Conservation (phyloP, 345 rosid species). For the Camelina laxa region DNA sequence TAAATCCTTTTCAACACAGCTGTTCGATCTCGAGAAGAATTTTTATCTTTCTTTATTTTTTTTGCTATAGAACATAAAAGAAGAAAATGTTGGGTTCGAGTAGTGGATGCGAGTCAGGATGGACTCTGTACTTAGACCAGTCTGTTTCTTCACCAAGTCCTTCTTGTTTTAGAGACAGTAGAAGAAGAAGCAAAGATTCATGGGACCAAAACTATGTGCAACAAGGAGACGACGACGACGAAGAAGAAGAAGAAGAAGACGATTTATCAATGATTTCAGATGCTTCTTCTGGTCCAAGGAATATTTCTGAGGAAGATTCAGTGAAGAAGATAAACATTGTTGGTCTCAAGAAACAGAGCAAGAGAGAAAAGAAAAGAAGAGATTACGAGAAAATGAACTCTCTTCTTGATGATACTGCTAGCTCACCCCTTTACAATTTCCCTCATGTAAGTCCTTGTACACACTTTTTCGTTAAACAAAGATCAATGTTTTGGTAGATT, state of each 20-base stretch:
- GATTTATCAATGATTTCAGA: constrained; percentile 95
- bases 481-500: not conserved
- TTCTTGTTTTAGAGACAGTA: constrained; percentile 33
- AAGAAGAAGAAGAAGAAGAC: constrained; percentile 57
- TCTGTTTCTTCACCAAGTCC: constrained; percentile 52
- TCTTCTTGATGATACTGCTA: constrained; percentile 89
- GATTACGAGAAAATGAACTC: constrained; percentile 50
- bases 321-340: constrained; percentile 28
- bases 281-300: constrained; percentile 98
- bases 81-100: constrained; percentile 59
- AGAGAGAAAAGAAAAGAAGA: constrained; percentile 49
- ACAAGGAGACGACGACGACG: constrained; percentile 6
- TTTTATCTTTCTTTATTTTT: not conserved
- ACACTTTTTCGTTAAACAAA: not conserved
- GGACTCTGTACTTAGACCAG: constrained; percentile 92
- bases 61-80: not conserved
- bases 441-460: constrained; percentile 48
- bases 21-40: constrained; percentile 4
- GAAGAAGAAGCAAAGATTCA: constrained; percentile 32
- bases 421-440: constrained; percentile 50
- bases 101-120: constrained; percentile 96
- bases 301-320: constrained; percentile 53
- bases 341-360: constrained; percentile 45
- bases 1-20: not conserved
- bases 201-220: constrained; percentile 32